These are phyloP conservation scores for Pseudozyma sp. DNA, from an alignment of 1,284 basidiomycete species.

Conservation along the genomic window DNA sequence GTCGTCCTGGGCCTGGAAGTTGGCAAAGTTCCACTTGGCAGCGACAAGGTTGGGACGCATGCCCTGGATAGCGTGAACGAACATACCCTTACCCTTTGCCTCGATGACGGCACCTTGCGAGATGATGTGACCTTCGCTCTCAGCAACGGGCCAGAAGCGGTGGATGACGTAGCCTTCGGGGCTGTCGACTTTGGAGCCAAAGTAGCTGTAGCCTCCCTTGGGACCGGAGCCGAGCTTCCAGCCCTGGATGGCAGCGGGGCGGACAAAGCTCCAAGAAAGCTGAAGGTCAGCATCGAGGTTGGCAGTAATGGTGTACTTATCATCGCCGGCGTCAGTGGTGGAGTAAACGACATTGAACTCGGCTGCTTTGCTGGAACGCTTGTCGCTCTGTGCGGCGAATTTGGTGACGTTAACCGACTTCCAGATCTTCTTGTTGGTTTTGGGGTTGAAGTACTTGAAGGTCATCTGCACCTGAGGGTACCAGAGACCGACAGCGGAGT, in stretches of 20 bases:
- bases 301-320: conserved; percentile 81
- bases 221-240: conserved; percentile 92
- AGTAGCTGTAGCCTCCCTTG: conserved; percentile 89
- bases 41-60: conserved; percentile 97
- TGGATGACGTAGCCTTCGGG: conserved; percentile 65
- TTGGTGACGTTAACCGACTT: conserved; percentile 88
- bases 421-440: conserved; percentile 82
- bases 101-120: conserved; percentile 77
- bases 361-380: conserved; percentile 88
- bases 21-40: conserved; percentile 92
- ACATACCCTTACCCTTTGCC: conserved; percentile 85
- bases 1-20: conserved; percentile 75
- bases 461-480: conserved; percentile 95
- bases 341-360: conserved; percentile 78
- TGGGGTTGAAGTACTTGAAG: conserved; percentile 87
- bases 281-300: conserved; percentile 85
- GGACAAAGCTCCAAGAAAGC: conserved; percentile 79
- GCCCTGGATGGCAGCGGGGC: conserved; percentile 80
- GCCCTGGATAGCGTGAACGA: conserved; percentile 96
- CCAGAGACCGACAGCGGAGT: conserved; percentile 91
- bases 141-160: conserved; percentile 70
- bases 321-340: conserved; percentile 77
- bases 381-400: conserved; percentile 79
- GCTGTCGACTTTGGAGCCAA: conserved; percentile 73
- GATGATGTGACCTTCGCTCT: conserved; percentile 79